Evolutionary conservation across 495 filamentous ascomycete genomes (phyloP).

Genomic region (Immersiella caudata): DNA sequence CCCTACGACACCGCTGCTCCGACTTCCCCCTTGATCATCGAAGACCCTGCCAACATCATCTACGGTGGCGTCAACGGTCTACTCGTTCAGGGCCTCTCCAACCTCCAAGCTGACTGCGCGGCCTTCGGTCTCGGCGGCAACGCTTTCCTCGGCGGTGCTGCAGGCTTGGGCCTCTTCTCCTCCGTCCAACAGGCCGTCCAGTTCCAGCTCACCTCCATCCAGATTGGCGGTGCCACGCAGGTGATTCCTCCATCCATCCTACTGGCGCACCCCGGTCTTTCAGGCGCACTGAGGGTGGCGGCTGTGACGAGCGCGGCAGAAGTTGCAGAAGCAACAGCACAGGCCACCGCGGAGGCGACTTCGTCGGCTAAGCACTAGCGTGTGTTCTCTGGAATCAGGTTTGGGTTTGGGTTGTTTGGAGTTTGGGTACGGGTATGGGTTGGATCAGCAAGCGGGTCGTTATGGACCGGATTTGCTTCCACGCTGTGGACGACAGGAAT

Average conservation of each 20-base stretch:
- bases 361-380: background rate
- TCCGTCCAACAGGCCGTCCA: constrained; percentile 2
- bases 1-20: constrained; percentile 34
- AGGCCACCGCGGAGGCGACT: background rate
- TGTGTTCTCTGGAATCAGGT: background rate
- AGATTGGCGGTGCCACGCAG: background rate
- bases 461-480: background rate
- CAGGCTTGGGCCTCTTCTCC: constrained; percentile 1
- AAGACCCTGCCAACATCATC: constrained; percentile 43
- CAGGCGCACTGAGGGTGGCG: background rate
- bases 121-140: constrained; percentile 8
- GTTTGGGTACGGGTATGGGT: background rate
- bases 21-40: constrained; percentile 33
- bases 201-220: constrained; percentile 6
- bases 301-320: background rate
- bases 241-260: constrained; percentile 9
- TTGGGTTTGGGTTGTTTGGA: background rate
- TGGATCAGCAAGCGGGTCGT: background rate
- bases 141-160: constrained; percentile 24
- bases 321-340: background rate
- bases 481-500: background rate
- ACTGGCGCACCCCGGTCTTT: background rate
- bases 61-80: constrained; percentile 29
- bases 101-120: constrained; percentile 37
- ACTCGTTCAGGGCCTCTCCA: constrained; percentile 36